Base-by-base conservation (phyloP, 768 basidiomycete species). In the Antrodiella citrinella region DNA sequence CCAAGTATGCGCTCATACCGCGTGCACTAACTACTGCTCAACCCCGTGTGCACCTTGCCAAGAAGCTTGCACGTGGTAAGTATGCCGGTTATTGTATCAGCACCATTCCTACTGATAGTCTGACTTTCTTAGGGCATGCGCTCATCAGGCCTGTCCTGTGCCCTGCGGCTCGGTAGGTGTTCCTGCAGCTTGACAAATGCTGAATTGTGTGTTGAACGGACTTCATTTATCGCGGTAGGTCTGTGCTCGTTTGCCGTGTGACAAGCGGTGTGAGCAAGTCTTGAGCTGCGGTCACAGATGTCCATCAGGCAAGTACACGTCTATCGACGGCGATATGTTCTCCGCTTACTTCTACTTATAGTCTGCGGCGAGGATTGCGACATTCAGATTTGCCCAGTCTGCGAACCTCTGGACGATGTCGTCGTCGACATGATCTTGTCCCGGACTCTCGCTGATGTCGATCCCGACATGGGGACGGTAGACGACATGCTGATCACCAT, bases 351-450 rank as follows among this genome's bases (percentile, higher is more conserved):
- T n/a, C n/a, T n/a, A n/a, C n/a, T n/a, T n/a, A 22, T 49, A 86
- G 83, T 87, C 0, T 86, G 84, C 49, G 82, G 84, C 4, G 86
- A 88, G 61, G 65, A 72, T 13, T 88, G 86, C 57, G 26, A 49
- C 0, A 59, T 69, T 1, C 84, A 85, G 63, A 54, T 71, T 4
- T 88, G 85, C 54, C 71, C 72, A 2, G 13, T 50, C 3, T 87
- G 85, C 53, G 71, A 73, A 1, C 64, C 71, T 1, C 50, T 62
- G 19, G 69, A 67, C 47, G 53, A 65, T 1, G 63, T 67, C 21
- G 66, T 84, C 12, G 84, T 81, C 18, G 85, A 87, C 57, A 54
- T 84, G n/a, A 66, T 86, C 52, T 57, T 82, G 64, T 67, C 73
- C 21, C 71, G 73, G 12, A 70, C 71, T 0, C 62, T 86, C 4